phyloP scores from a whole-genome alignment of 495 filamentous ascomycete genomes.

The Hypoxylon subgilvum region DNA sequence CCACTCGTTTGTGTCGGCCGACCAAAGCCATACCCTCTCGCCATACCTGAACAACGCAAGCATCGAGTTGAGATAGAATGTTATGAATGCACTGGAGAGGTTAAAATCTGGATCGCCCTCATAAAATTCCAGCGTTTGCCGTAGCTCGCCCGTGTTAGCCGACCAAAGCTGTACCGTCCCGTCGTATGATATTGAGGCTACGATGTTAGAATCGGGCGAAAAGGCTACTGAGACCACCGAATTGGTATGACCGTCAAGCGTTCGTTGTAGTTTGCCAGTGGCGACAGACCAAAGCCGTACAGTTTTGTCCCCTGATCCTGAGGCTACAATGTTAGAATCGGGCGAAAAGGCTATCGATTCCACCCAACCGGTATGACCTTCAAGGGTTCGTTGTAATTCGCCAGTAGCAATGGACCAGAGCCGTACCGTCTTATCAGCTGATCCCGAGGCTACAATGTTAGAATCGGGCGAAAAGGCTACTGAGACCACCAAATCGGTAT shows the following conservation, averaged over 20 bases:
- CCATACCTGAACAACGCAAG: no score
- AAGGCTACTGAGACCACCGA: background rate
- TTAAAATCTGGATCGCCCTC: no score
- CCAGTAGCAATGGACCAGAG: background rate
- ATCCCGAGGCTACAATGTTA: background rate
- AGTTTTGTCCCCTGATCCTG: conserved; percentile 5
- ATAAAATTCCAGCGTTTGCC: conserved; percentile 35
- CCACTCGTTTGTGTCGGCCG: background rate
- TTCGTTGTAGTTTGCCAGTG: background rate
- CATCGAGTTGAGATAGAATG: no score
- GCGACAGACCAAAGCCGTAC: background rate
- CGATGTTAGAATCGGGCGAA: background rate
- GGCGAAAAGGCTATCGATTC: conserved; percentile 41
- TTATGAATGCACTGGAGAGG: no score
- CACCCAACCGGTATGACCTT: conserved; percentile 35
- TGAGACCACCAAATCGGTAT: background rate
- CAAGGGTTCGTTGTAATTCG: conserved; percentile 19
- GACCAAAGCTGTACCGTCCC: background rate
- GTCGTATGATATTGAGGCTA: background rate
- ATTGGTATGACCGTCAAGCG: background rate
- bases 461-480: background rate
- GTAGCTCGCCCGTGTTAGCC: no score
- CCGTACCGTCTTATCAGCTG: background rate
- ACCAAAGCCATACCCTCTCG: conserved; percentile 18
- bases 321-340: conserved; percentile 21